Base-by-base conservation (phyloP, 2,329 filamentous ascomycete species). In the Colletotrichum destructivum region DNA sequence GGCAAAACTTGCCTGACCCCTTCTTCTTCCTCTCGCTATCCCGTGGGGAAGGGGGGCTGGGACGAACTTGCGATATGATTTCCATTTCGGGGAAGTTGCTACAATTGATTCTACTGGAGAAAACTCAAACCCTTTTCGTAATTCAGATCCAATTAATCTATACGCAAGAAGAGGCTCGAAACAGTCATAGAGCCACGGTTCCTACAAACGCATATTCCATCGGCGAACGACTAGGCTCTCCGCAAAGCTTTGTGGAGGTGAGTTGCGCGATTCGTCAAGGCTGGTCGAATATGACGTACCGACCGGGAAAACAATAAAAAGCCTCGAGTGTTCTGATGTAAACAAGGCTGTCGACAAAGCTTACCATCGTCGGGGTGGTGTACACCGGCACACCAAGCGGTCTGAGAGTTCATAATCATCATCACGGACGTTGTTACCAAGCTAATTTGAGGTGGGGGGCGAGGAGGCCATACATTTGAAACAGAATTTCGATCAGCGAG, bases 51-150 rank as follows among this genome's bases (percentile, higher is more conserved):
- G 47, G 7, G 11, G 21, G 42, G 42, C 9, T 35, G 35, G 8
- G 35, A 38, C 12, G 15, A 54, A 57, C 26, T 51, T 44, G 16
- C 57, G 57, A 62, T 23, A 8, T 8, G 44, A 23, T 47, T 71
- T 31, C 46, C 57, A 3, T 6, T 21, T 67, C n/a, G 23, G 56
- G 42, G 46, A 21, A 40, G 47, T 26, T 9, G 13, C 11, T 15
- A 31, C 35, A 42, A 42, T 26, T n/a, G 3, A 1, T 23, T 21
- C n/a, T 5, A 38, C 5, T 11, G 9, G 13, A 57, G 18, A 4
- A 12, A 35, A 21, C 9, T 7, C 18, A 56, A n/a, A 1, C 4
- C 16, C 18, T 12, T 3, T 56, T 21, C 12, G 2, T 56, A 4
- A 3, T 7, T 40, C 6, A 21, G 15, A 18, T 55, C 21, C 15